Evolutionary conservation across 1,284 basidiomycete genomes (phyloP), one percentile per base, ranked within the genome.

Genomic region (Irpex sp.): DNA sequence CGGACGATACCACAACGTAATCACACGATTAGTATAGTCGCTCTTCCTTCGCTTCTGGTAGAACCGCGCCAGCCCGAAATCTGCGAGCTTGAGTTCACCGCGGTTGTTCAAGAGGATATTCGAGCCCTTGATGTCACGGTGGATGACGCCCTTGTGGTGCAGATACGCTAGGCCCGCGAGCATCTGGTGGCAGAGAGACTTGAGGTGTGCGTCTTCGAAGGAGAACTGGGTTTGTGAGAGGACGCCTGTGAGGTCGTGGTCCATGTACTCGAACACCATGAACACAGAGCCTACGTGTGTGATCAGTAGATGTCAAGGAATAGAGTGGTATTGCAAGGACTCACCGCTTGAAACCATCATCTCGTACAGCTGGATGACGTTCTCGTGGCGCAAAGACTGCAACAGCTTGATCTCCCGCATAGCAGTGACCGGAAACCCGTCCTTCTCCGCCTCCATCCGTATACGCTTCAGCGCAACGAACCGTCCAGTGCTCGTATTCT

Each of bases 251-350:
- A 99, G 82, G 74, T 99, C 97, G 75, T 99, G 97, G 72, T 99
- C 96, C 93, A 98, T 96, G 76, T 99, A 99, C 76, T 99, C 96
- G 72, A 99, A 96, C 34, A 99, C 97, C 96, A 99, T 99, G 78
- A 96, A 98, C 19, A 98, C 94, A 51, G 93, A 92, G 62, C 94
- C 96, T 96, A 31, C 31, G 31, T 31, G 31, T 31, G 31, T 31
- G 31, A 26, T 34, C 5, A 60, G 13, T 5, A 37, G n/a, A 26
- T 17, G 38, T 17, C 11, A 1, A 8, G 6, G 36, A 37, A 64
- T 72, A 59, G 60, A 60, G 62, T 65, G 19, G 62, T 51, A 57
- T 57, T 44, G 58, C 37, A 36, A 60, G 48, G 47, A 73, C 84
- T 70, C 70, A 96, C 96, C 94, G 69, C 93, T 93, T 0, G 95